Base-by-base conservation (phyloP, 2,329 filamentous ascomycete species). In the Cladosporium cucumerinum region DNA sequence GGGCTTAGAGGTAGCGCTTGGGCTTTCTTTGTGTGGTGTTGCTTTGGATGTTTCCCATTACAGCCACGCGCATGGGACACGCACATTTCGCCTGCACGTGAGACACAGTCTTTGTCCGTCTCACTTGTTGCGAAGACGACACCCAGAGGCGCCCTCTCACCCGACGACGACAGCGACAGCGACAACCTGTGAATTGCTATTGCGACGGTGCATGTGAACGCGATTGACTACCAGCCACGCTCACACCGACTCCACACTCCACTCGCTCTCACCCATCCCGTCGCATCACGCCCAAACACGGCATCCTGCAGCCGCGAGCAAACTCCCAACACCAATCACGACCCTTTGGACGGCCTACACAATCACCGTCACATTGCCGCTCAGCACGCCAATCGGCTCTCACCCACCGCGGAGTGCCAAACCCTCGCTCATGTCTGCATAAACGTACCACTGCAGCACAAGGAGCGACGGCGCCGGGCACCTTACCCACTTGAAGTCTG, bases 331-430 rank as follows among this genome's bases (percentile, higher is more conserved):
- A 26, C 55, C 55, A 58, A 39, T 46, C 55, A 46, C 32, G 30
- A 28, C 21, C 23, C 23, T 16, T 11, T n/a, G 14, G 16, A 6
- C 55, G 46, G 34, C 43, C 14, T 28, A 54, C 21, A 61, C 54
- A 32, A 30, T 52, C 48, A 59, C 63, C 36, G 64, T 68, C 64
- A 60, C 59, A 18, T 55, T 70, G 21, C 66, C 61, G 10, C 70
- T 67, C 14, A 70, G 68, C 11, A 48, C 32, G 55, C 55, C 55
- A 46, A 58, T 58, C 55, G 36, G 55, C 55, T 14, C 23, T 23
- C 55, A 39, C 36, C 55, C 25, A 46, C 39, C 34, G 32, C 28
- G 26, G 11, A 25, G 32, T 43, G 34, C 21, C 55, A 57, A 43
- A 57, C 55, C 36, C 55, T 28, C 55, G 25, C 55, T 16, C 58